phyloP scores from a whole-genome alignment of 768 basidiomycete species.

The Wakefieldia striispora region DNA sequence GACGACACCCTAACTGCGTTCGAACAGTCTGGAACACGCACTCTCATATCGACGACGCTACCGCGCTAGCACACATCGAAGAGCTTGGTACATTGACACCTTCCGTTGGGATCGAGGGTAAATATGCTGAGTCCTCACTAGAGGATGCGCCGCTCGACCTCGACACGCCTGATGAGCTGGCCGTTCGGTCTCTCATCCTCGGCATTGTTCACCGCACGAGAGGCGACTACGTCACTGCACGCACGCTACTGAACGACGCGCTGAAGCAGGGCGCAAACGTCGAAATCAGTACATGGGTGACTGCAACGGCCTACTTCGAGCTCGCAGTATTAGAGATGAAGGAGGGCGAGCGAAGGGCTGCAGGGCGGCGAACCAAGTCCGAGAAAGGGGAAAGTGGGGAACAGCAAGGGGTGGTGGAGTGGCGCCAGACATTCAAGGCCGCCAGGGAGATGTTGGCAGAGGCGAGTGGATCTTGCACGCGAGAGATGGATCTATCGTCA shows the following conservation, averaged over 20 bases:
- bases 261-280: conserved; percentile 38
- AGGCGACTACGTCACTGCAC: conserved; percentile 42
- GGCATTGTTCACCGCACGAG: conserved; percentile 65
- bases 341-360: conserved; percentile 45
- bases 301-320: conserved; percentile 66
- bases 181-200: conserved; percentile 64
- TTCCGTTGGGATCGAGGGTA: conserved; percentile 32
- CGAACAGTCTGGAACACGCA: conserved; percentile 76
- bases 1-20: not conserved
- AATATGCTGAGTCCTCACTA: conserved; percentile 8
- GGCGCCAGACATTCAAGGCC: conserved; percentile 47
- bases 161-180: conserved; percentile 70
- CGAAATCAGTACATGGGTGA: conserved; percentile 65
- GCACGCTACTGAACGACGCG: conserved; percentile 53
- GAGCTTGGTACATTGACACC: conserved; percentile 53
- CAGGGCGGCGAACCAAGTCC: conserved; percentile 30
- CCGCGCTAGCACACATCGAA: conserved; percentile 60
- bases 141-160: conserved; percentile 37
- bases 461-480: conserved; percentile 46
- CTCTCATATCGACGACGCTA: conserved; percentile 49
- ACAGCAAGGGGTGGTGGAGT: conserved; percentile 28
- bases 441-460: conserved; percentile 52
- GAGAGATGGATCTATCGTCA: conserved; percentile 60
- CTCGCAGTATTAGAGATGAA: conserved; percentile 68
- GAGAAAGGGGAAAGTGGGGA: conserved; percentile 3